phyloP scores from a whole-genome alignment of 352 stramenopile species.

The Globisporangium camurandrum region DNA sequence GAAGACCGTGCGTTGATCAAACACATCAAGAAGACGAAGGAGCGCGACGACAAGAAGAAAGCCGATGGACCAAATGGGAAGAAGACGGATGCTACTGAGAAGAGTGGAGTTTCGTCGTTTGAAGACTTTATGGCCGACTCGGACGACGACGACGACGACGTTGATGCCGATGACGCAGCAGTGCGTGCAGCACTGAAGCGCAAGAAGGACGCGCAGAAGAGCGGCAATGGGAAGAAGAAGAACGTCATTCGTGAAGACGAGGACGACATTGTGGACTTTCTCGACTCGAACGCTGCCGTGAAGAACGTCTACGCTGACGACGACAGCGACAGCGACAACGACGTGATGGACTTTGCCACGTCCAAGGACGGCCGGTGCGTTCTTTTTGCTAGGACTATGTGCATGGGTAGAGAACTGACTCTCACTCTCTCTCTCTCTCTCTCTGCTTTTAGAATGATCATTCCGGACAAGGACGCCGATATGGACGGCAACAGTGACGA shows the following conservation, averaged over 20 bases:
- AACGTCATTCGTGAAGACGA: constrained; percentile 74
- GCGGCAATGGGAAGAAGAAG: no score
- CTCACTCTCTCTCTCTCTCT: constrained; percentile 5
- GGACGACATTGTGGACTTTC: constrained; percentile 91
- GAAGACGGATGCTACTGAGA: constrained; percentile 21
- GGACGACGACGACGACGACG: constrained; percentile 72
- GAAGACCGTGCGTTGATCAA: constrained; percentile 90
- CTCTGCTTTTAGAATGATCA: constrained; percentile 44
- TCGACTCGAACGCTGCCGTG: constrained; percentile 84
- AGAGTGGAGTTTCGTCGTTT: constrained; percentile 49
- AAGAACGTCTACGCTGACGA: constrained; percentile 78
- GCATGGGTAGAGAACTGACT: constrained; percentile 9
- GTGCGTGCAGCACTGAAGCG: constrained; percentile 70
- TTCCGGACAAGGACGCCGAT: constrained; percentile 50
- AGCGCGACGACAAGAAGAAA: constrained; percentile 87
- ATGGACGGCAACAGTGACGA: constrained; percentile 51
- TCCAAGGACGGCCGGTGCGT: constrained; percentile 86
- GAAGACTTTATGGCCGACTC: constrained; percentile 81
- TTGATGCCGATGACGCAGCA: constrained; percentile 71
- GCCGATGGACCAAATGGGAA: constrained; percentile 50
- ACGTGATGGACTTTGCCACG: constrained; percentile 87
- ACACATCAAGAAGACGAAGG: constrained; percentile 94
- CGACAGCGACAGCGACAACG: constrained; percentile 52
- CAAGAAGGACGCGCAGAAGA: constrained; percentile 69
- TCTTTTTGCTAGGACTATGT: constrained; percentile 11